Conservation (phyloP, 2,329 filamentous ascomycete genomes). For the Acrodontium crateriforme region DNA sequence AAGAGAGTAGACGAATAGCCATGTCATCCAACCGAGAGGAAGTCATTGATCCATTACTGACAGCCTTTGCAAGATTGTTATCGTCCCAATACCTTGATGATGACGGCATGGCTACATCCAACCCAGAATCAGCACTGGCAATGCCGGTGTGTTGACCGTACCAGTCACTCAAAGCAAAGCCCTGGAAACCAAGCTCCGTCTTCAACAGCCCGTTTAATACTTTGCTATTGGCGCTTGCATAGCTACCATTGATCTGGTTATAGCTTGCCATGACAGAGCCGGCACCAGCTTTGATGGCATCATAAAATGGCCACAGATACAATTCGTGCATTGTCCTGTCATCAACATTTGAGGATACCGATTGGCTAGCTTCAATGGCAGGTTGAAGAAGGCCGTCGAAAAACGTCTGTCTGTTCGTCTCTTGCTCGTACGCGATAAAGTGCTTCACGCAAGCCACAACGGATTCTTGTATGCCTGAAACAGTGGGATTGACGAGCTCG, state of each 20-base stretch:
- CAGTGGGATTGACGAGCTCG: slow-evolving; percentile 6
- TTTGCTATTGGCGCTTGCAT: slow-evolving; percentile 48
- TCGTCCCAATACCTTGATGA: slow-evolving; percentile 7
- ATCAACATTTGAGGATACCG: slow-evolving; percentile 20
- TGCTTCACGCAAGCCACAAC: slow-evolving; percentile 36
- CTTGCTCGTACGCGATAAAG: slow-evolving; percentile 40
- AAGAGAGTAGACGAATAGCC: slow-evolving; percentile 13
- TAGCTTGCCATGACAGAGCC: slow-evolving; percentile 23
- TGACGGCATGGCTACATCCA: slow-evolving; percentile 17
- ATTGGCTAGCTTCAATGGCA: slow-evolving; percentile 17
- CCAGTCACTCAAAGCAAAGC: slow-evolving; percentile 41
- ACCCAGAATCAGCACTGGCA: slow-evolving; percentile 9
- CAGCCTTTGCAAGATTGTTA: slow-evolving; percentile 13
- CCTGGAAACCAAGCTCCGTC: slow-evolving; percentile 59
- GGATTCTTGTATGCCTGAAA: slow-evolving; percentile 16
- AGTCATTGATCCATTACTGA: slow-evolving; percentile 15
- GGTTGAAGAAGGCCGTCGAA: slow-evolving; percentile 9
- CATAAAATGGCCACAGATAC: slow-evolving; percentile 20
- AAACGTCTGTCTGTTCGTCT: slow-evolving; percentile 17
- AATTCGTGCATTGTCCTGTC: slow-evolving; percentile 55
- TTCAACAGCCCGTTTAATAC: slow-evolving; percentile 56
- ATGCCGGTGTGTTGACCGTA: slow-evolving; percentile 14
- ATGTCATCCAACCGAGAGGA: slow-evolving; percentile 17
- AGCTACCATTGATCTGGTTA: slow-evolving; percentile 54
- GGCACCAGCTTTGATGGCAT: slow-evolving; percentile 17